A percentile compares a stretch with the other conserved stretches of the same genome.
These are phyloP conservation scores for Suillus subluteus DNA, from an alignment of 768 basidiomycete genomes.

Conservation along the genomic window DNA sequence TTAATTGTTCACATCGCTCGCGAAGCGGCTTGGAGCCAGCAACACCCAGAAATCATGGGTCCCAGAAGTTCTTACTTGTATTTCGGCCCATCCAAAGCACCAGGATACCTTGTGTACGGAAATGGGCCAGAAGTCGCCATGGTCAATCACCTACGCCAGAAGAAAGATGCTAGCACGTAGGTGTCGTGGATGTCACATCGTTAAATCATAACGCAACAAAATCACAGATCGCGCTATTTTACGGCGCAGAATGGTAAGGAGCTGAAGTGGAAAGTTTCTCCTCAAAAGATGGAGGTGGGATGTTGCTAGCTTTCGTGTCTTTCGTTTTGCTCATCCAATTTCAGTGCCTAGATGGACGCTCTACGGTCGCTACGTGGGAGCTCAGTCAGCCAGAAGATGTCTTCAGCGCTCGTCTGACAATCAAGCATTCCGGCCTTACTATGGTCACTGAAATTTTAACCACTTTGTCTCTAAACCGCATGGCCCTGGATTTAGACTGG, in stretches of 20 bases:
- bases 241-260: constrained; percentile 67
- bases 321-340: constrained; percentile 10
- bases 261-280: constrained; percentile 73
- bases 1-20: constrained; percentile 65
- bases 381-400: constrained; percentile 57
- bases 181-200: constrained; percentile 30
- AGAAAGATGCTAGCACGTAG: constrained; percentile 64
- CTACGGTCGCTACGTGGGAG: constrained; percentile 71
- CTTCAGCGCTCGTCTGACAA: constrained; percentile 60
- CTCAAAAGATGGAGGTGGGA: constrained; percentile 71
- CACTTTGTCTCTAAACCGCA: constrained; percentile 73
- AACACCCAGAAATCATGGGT: constrained; percentile 75
- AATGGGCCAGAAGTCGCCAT: constrained; percentile 62
- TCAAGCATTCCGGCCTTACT: constrained; percentile 59
- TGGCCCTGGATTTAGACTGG: constrained; percentile 67
- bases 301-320: background rate
- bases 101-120: constrained; percentile 72
- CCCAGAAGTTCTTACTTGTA: constrained; percentile 78
- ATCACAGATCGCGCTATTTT: constrained; percentile 72
- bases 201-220: background rate
- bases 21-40: constrained; percentile 67
- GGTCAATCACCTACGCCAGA: constrained; percentile 58
- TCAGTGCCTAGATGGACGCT: constrained; percentile 68
- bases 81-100: constrained; percentile 64
- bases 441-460: constrained; percentile 79